Evolutionary conservation across 139 green algal species (phyloP), one percentile per base, ranked within the genome.

Genomic region (Tetradesmus lagerheimii): DNA sequence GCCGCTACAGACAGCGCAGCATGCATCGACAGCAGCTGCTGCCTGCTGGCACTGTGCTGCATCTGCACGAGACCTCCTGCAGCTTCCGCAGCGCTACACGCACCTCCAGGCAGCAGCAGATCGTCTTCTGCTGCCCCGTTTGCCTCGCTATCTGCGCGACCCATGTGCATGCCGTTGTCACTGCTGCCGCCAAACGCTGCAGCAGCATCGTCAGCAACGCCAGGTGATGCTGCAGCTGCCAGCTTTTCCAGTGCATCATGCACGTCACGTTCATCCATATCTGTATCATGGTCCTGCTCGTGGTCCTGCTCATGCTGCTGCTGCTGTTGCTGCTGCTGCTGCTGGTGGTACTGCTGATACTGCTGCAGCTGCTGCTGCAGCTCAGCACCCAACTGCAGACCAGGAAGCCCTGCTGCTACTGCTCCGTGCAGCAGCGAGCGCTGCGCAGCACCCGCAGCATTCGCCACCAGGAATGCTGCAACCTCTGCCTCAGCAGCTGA

Each of bases 21-120:
- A 31, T 64, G 39, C 41, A 67, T 37, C 20, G 23, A 71, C 4
- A 84, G 4, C 79, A 85, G 79, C 43, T 67, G 79, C 79, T 86
- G 80, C 37, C 80, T 74, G 80, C 80, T 74, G 47, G 39, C 66
- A 31, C 80, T 86, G 80, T 47, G 80, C 29, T 74, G 80, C 80
- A 86, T 86, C 80, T 74, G 43, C 80, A 86, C 66, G 2, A 86
- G 27, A 1, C 80, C 45, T 23, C 79, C 79, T 14, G 79, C 79
- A 14, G 79, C 79, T 18, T 71, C 57, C 5, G 57, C 57, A 31
- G 57, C 57, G n/a, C 57, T 71, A 23, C 57, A 71, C 1, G 57
- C 57, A 1, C 57, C 57, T 31, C 57, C 57, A 29, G 57, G 79
- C 79, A 85, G 41, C 43, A 85, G 25, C 23, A 71, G 47, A 75